These are phyloP conservation scores for Fusarium newnesense DNA, from an alignment of 2,329 filamentous ascomycete genomes.

Conservation along the genomic window DNA sequence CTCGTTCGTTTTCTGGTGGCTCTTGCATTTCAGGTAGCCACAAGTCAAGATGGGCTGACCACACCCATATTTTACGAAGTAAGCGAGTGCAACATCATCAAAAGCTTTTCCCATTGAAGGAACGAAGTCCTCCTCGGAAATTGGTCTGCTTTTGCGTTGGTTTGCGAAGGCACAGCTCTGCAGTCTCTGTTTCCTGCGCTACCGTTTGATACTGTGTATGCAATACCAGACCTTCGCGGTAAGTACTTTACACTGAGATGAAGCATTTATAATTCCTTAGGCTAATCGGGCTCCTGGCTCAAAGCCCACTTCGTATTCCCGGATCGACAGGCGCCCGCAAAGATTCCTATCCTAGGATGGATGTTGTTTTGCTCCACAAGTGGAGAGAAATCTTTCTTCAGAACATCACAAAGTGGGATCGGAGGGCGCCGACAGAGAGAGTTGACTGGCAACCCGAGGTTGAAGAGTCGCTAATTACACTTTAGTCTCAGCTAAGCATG, in stretches of 20 bases:
- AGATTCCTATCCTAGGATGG: constrained; percentile 3
- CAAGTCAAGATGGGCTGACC: constrained; percentile 11
- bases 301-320: constrained; percentile 27
- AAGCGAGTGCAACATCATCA: constrained; percentile 20
- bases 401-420: not conserved
- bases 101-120: constrained; percentile 13
- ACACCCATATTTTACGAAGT: constrained; percentile 7
- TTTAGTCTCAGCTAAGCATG: not conserved
- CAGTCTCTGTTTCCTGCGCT: constrained; percentile 3
- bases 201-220: not conserved
- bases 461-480: constrained; percentile 10
- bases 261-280: not conserved
- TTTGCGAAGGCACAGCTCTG: constrained; percentile 10
- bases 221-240: not conserved
- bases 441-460: not conserved
- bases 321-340: constrained; percentile 22
- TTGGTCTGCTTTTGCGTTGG: not conserved
- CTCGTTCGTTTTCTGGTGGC: not conserved
- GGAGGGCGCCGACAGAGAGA: constrained; percentile 29
- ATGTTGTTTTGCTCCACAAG: constrained; percentile 8
- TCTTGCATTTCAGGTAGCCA: constrained; percentile 34
- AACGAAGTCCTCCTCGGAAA: constrained; percentile 7
- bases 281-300: constrained; percentile 17
- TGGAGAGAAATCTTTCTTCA: not conserved
- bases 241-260: constrained; percentile 3